Base-by-base conservation (phyloP, 2,329 filamentous ascomycete genomes). In the Alternaria sp. region DNA sequence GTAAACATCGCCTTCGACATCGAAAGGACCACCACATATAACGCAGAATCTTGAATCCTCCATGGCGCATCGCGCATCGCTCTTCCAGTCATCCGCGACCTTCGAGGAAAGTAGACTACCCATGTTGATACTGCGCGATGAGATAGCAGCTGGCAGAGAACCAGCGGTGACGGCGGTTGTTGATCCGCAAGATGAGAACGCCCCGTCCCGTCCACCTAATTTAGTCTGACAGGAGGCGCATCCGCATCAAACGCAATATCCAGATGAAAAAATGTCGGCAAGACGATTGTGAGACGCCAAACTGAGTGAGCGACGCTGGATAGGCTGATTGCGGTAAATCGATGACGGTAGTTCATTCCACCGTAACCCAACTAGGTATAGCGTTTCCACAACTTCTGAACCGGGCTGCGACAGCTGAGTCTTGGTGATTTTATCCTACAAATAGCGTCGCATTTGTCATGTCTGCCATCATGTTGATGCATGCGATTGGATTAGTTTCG, bases 11-110 rank as follows among this genome's bases (percentile, higher is more conserved):
- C 65, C 68, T 43, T 72, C 62, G 6, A 75, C 56, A 18, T 72
- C 71, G 51, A 76, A 76, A 1, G 70, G 73, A 4, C 66, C 67
- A 23, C 75, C 72, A 44, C 74, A 76, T 15, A 75, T 58, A 2
- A 75, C 68, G 61, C 75, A 76, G 50, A 70, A 75, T 11, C 65
- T 64, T 7, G 66, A 65, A 2, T 61, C 63, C 41, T 75, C 71
- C 67, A 76, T 77, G 3, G 65, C 59, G 20, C 62, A 64, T 18
- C 49, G 58, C 11, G 67, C 68, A 25, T 72, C 70, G n/a, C 61
- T 65, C 33, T 65, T 71, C 63, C 65, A 70, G 25, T 56, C 45
- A 2, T 57, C 44, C 20, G 62, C 28, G 12, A 26, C 26, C 33
- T 59, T 55, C 10, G 66, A 65, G 23, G 70, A 73, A 33, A 68